Evolutionary conservation across 2,329 filamentous ascomycete species (phyloP).

Genomic region (Ustilaginoidea virens): DNA sequence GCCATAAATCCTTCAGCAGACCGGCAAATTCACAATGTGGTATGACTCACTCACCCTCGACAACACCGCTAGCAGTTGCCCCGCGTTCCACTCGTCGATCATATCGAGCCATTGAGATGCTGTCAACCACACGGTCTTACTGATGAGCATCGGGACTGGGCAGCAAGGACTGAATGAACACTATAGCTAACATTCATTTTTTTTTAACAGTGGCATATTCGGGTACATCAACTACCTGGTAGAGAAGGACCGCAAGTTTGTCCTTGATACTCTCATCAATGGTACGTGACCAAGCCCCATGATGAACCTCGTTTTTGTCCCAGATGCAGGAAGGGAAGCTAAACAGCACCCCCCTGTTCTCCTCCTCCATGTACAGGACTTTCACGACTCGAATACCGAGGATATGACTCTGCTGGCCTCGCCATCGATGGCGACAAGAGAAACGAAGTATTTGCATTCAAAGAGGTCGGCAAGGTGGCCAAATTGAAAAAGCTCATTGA

Average conservation of each 20-base stretch:
- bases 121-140: slow-evolving; percentile 1
- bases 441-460: slow-evolving; percentile 93
- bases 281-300: no score
- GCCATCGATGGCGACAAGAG: slow-evolving; percentile 97
- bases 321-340: no score
- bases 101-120: not conserved
- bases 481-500: slow-evolving; percentile 91
- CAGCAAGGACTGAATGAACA: no score
- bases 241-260: slow-evolving; percentile 95
- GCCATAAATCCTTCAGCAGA: no score
- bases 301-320: no score
- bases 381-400: slow-evolving; percentile 91
- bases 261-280: slow-evolving; percentile 91
- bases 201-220: slow-evolving; percentile 63
- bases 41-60: slow-evolving; percentile 5
- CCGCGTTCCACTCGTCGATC: not conserved
- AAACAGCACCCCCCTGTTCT: no score
- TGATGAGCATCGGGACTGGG: no score
- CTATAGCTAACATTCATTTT: slow-evolving; percentile 13
- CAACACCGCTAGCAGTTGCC: slow-evolving; percentile 5
- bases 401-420: slow-evolving; percentile 94
- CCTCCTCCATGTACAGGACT: no score
- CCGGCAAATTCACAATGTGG: slow-evolving; percentile 11
- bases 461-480: slow-evolving; percentile 98
- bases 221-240: slow-evolving; percentile 99